phyloP scores from a whole-genome alignment of 441 rosid species.

The Theobroma grandiflorum region DNA sequence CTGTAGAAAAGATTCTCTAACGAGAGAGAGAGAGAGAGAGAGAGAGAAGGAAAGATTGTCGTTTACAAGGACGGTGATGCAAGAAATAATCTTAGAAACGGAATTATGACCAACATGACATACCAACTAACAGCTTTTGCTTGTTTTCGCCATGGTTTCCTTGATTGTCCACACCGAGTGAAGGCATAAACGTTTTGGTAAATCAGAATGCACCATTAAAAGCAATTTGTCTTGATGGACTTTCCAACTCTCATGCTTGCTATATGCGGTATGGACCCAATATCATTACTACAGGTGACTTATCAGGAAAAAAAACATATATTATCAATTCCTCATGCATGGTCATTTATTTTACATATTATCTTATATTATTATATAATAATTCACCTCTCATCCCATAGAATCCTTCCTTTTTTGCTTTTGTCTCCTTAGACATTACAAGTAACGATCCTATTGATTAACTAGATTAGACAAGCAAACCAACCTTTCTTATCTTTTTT shows the following conservation, averaged over 20 bases:
- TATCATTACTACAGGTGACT: no score
- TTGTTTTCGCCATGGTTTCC: background rate
- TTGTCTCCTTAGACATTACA: no score
- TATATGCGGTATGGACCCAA: background rate
- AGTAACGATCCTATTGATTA: no score
- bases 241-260: background rate
- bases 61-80: slow-evolving; percentile 21
- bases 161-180: background rate
- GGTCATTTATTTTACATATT: no score
- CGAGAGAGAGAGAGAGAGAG: background rate
- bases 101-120: slow-evolving; percentile 29
- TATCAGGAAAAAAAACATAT: no score
- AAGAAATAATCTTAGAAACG: slow-evolving; percentile 26
- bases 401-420: no score
- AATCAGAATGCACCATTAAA: background rate
- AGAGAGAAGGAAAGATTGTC: slow-evolving; percentile 19
- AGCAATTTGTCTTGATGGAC: background rate
- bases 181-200: background rate
- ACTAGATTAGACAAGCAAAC: no score
- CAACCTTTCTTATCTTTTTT: no score
- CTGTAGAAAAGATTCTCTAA: slow-evolving; percentile 7
- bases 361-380: no score
- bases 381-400: no score
- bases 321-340: no score
- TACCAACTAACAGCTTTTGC: slow-evolving; percentile 26